Percentiles rank a stretch among this genome's conserved stretches.
These are phyloP conservation scores for Veloboletus limbatus DNA, from an alignment of 1,284 basidiomycete species.

Conservation along the genomic window DNA sequence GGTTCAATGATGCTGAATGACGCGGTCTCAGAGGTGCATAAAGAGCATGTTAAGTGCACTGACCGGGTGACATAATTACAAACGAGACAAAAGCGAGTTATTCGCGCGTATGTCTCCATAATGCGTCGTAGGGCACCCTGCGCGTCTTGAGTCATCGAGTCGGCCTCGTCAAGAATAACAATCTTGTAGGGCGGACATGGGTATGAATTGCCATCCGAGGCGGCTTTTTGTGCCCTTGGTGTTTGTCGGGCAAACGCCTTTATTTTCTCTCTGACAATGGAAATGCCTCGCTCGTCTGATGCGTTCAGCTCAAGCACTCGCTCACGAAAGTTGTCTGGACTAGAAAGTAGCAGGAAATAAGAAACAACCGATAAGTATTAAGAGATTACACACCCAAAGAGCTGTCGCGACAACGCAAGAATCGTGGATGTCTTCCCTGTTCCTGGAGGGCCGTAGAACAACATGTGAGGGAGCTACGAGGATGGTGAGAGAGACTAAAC, in stretches of 20 bases:
- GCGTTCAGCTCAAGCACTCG: constrained; percentile 98
- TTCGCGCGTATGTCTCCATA: constrained; percentile 97
- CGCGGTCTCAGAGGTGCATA: constrained; percentile 7
- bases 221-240: constrained; percentile 71
- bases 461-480: constrained; percentile 92
- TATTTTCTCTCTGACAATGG: constrained; percentile 97
- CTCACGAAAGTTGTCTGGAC: constrained; percentile 91
- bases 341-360: constrained; percentile 32
- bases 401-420: constrained; percentile 88
- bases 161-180: constrained; percentile 98
- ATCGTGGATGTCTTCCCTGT: constrained; percentile 99
- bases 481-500: constrained; percentile 8
- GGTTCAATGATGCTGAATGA: constrained; percentile 91
- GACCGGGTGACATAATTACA: constrained; percentile 99
- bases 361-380: background rate
- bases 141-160: constrained; percentile 99
- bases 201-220: constrained; percentile 82
- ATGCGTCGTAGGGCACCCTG: constrained; percentile 94
- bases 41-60: constrained; percentile 21
- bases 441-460: constrained; percentile 98
- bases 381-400: constrained; percentile 75
- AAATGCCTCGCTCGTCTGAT: constrained; percentile 97
- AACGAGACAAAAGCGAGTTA: constrained; percentile 97
- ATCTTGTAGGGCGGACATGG: constrained; percentile 99
- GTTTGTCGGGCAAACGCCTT: constrained; percentile 98